Evolutionary conservation across 2,329 filamentous ascomycete genomes (phyloP), one percentile per base, ranked within the genome.

Genomic region (Clarireedia paspali): DNA sequence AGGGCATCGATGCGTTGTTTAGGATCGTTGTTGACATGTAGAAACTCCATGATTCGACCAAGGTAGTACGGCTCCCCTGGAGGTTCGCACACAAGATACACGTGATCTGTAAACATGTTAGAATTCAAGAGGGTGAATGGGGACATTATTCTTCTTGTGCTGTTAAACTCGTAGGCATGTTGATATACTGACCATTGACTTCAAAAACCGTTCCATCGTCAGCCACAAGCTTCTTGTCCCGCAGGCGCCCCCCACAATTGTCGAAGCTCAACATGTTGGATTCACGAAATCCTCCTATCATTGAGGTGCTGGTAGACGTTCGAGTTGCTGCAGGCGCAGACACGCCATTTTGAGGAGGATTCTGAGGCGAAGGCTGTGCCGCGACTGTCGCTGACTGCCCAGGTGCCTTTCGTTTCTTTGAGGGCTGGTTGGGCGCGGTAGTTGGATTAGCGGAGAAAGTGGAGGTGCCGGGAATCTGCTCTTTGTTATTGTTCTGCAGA

Each of bases 61-160:
- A 99, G 77, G 71, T 99, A 99, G 75, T 99, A 99, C 55, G 94
- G 94, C 74, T 99, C 94, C 53, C 94, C 94, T 15, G 94, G 94
- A 50, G 94, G 94, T 73, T 99, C 94, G 74, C 91, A 97, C 61
- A 99, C 88, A 60, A 97, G 83, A 77, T 97, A 99, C 63, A 96
- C 89, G 75, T 97, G 84, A 73, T 89, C 85, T 88, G 68, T 47
- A 55, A 17, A 54, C 20, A 23, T 34, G 56, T 66, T 61, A 66
- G 62, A 57, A 40, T 26, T 36, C 15, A 47, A 26, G 9, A 39
- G 17, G 20, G 46, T 17, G 55, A 54, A 58, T 50, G 55, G 57
- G 27, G 49, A 56, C 23, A 5, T n/a, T 9, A 27, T 15, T 24
- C 20, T 9, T 23, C 14, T 20, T 20, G 0, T n/a, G 23, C 12